phyloP scores from a whole-genome alignment of 352 stramenopile genomes.

The Thalassiosira pacifica region DNA sequence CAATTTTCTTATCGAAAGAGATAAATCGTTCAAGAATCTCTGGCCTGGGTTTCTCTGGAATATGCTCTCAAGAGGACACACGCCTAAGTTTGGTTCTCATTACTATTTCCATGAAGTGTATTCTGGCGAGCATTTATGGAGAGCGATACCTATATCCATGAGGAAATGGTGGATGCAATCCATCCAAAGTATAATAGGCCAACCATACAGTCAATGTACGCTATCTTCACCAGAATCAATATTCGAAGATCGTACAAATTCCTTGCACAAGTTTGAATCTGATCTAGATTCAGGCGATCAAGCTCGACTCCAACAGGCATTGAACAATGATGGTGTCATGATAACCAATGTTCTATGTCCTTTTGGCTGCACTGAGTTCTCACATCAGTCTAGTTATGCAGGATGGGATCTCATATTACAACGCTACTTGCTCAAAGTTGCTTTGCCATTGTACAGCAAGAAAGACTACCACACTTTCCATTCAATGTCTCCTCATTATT shows the following conservation, averaged over 20 bases:
- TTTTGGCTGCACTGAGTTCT: conserved; percentile 13
- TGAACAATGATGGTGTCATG: conserved; percentile 28
- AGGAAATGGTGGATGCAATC: conserved; percentile 18
- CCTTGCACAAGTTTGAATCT: neutral
- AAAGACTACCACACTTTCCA: neutral
- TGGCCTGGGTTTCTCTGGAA: conserved; percentile 1
- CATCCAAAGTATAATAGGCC: neutral
- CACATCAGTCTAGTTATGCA: neutral
- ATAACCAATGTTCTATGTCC: conserved; percentile 22
- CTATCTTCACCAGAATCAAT: neutral
- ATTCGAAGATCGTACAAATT: conserved; percentile 26
- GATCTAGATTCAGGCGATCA: conserved; percentile 24
- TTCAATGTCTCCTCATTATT: conserved; percentile 1
- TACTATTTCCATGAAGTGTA: conserved; percentile 12
- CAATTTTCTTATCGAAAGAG: conserved; percentile 1
- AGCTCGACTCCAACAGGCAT: neutral
- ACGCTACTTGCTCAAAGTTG: conserved; percentile 8
- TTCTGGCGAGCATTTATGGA: conserved; percentile 30
- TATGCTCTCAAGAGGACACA: neutral
- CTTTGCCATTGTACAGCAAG: neutral
- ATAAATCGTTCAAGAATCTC: neutral
- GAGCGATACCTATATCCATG: conserved; percentile 18
- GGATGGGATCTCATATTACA: conserved; percentile 19
- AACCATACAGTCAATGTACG: neutral
- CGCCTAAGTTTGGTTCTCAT: neutral